Conservation (phyloP, 805 yeast species). For the Ogataea henricii region DNA sequence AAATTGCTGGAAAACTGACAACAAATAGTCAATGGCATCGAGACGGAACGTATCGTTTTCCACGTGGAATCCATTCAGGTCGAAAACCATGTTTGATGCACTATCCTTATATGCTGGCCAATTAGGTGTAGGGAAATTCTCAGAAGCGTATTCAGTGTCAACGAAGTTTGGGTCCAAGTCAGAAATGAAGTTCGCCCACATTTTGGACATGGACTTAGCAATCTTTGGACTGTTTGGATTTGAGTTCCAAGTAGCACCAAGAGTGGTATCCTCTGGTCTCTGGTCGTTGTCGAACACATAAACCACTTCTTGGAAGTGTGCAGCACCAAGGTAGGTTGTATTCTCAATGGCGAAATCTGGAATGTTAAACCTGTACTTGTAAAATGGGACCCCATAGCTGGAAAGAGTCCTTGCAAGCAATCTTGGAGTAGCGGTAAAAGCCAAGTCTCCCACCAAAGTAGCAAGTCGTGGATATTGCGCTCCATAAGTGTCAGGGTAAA, state of each 20-base stretch:
- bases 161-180: slow-evolving; percentile 3
- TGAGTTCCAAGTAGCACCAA: slow-evolving; percentile 2
- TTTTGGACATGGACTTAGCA: slow-evolving; percentile 4
- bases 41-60: slow-evolving; percentile 3
- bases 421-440: not conserved
- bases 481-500: not conserved
- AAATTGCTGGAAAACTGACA: slow-evolving; percentile 1
- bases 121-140: slow-evolving; percentile 4
- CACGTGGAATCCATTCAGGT: slow-evolving; percentile 4
- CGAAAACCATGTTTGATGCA: slow-evolving; percentile 2
- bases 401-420: not conserved
- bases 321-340: not conserved
- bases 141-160: not conserved
- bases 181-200: too few relatives aligned
- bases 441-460: not conserved
- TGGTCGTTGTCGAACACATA: slow-evolving; percentile 4
- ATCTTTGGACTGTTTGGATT: not conserved
- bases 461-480: slow-evolving; percentile 3
- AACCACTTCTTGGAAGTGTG: slow-evolving; percentile 4
- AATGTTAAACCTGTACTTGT: slow-evolving; percentile 7
- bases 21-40: not conserved
- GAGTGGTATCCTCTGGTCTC: not conserved
- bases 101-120: not conserved
- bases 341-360: not conserved
- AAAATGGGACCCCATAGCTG: not conserved